Base-by-base conservation (phyloP, 108 stramenopile species). In the Fragilariopsis cylindrus region DNA sequence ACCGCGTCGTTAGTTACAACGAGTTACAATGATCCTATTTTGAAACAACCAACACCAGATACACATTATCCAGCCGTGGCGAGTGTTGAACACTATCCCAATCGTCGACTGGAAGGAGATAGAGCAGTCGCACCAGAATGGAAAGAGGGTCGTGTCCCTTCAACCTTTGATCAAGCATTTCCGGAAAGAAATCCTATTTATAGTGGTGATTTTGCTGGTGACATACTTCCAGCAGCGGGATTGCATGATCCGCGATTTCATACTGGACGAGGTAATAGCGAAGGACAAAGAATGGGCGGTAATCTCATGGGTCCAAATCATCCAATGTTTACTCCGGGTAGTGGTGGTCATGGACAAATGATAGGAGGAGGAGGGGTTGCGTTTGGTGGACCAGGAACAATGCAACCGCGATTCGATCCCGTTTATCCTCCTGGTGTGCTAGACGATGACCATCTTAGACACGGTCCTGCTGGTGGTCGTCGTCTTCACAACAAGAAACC, bases 241-340 rank as follows among this genome's bases (percentile, higher is more conserved):
- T 60, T 79, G 44, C 69, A 66, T 4, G 75, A 78, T 21, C 85
- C 81, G 16, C 71, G 75, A 7, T 72, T 70, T 57, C 30, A 30
- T 30, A 45, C 62, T 12, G 18, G 44, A 5, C 60, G 72, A 0
- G 60, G 40, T 9, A 8, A 60, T 73, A 70, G 73, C 42, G 48
- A 47, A 4, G 16, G 42, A n/a, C 44, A 19, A 19, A 56, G 60
- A 11, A 79, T 72, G 69, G 79, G 86, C 6, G 93, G 93, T 39
- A 90, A 81, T 82, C 82, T 84, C 52, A 87, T 94, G 71, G 93
- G 93, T 67, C 93, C 93, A 19, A 88, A 94, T 64, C 93, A 94
- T 82, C 91, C 93, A 44, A 49, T 83, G 52, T 94, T 94, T 82
- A 70, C 72, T 15, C 64, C 60, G 4, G 78, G 76, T 63, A 64